A percentile compares a stretch with the other conserved stretches of the same genome.
Conservation (phyloP, 108 stramenopile genomes). For the Cyclotella atomus region DNA sequence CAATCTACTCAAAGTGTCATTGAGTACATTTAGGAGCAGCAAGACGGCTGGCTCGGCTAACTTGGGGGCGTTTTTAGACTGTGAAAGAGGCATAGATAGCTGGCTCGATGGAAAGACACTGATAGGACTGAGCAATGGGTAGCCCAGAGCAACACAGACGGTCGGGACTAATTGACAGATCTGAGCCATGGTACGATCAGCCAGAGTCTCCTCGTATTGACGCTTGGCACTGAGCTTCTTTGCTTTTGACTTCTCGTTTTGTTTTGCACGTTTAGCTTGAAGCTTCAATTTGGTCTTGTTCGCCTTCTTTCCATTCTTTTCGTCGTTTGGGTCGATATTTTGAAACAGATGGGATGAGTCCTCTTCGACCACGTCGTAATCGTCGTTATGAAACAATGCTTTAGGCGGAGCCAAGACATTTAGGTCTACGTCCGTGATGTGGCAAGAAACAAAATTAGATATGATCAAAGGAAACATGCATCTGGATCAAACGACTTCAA, state of each 20-base stretch:
- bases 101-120: too few relatives aligned
- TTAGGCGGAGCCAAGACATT: constrained; percentile 36
- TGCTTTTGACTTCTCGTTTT: constrained; percentile 36
- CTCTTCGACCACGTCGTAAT: background rate
- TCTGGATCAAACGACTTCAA: background rate
- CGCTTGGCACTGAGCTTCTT: constrained; percentile 31
- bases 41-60: background rate
- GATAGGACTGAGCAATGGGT: constrained; percentile 34
- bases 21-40: background rate
- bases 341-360: background rate
- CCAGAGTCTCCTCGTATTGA: constrained; percentile 40
- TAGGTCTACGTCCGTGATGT: too few relatives aligned
- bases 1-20: background rate
- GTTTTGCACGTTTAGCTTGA: constrained; percentile 25
- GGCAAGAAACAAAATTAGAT: background rate
- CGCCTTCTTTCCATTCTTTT: constrained; percentile 31
- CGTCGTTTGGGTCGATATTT: constrained; percentile 10
- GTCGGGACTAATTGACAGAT: constrained; percentile 43
- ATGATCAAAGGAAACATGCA: background rate
- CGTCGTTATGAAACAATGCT: constrained; percentile 15
- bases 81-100: too few relatives aligned
- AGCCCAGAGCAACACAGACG: constrained; percentile 52
- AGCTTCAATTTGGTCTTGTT: too few relatives aligned
- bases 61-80: too few relatives aligned
- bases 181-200: constrained; percentile 24